These are phyloP conservation scores for Globisporangium alternatum DNA, from an alignment of 352 stramenopile genomes.

Conservation along the genomic window DNA sequence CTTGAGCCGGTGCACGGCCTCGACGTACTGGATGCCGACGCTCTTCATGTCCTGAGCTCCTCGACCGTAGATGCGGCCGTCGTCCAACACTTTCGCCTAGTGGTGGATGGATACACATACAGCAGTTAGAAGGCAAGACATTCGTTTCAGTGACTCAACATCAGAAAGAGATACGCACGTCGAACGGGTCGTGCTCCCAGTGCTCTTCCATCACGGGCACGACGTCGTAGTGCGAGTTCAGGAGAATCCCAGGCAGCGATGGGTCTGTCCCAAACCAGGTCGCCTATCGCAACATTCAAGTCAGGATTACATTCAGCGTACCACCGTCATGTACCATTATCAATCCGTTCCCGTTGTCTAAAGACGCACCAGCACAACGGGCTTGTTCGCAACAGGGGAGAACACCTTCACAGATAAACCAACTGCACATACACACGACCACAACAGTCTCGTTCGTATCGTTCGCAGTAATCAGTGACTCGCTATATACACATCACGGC, in stretches of 20 bases:
- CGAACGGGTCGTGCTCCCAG: conserved; percentile 91
- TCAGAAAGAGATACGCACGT: conserved; percentile 21
- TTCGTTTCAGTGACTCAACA: background rate
- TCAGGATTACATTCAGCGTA: no score
- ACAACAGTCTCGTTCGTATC: background rate
- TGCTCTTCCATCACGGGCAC: conserved; percentile 81
- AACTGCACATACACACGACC: conserved; percentile 23
- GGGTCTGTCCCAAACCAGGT: conserved; percentile 82
- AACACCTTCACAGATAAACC: conserved; percentile 48
- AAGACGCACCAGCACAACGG: conserved; percentile 81
- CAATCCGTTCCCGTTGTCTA: no score
- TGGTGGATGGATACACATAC: background rate
- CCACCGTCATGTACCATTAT: no score
- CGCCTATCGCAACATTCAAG: conserved; percentile 19
- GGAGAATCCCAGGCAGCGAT: conserved; percentile 76
- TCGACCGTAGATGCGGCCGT: conserved; percentile 88
- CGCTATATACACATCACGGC: background rate
- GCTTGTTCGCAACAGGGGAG: conserved; percentile 63
- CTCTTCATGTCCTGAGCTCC: conserved; percentile 95
- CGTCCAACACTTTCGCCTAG: conserved; percentile 60
- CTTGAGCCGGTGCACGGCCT: conserved; percentile 80
- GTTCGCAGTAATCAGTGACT: no score
- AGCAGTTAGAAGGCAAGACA: no score
- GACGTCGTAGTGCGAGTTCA: conserved; percentile 96
- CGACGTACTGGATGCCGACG: conserved; percentile 95